Conservation (phyloP, 306 rosid genomes). For the Carpinus viminea region DNA sequence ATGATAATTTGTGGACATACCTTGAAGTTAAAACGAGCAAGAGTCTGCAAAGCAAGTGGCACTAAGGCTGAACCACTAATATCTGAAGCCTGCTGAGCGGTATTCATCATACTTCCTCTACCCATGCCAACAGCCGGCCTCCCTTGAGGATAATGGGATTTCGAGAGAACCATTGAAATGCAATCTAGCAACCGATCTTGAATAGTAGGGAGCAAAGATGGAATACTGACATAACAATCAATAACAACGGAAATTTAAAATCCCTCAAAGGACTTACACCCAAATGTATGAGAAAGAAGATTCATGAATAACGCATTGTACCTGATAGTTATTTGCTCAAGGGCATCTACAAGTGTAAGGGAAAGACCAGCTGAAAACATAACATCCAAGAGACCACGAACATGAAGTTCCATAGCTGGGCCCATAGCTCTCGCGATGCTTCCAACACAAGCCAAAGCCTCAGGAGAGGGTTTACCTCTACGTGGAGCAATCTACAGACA, state of each 20-base stretch:
- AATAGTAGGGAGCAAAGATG: slow-evolving; percentile 83
- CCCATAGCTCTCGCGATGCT: slow-evolving; percentile 98
- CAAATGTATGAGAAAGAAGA: slow-evolving; percentile 2
- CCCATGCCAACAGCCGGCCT: slow-evolving; percentile 53
- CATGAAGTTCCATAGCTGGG: slow-evolving; percentile 79
- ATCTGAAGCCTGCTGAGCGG: slow-evolving; percentile 74
- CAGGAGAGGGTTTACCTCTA: slow-evolving; percentile 89
- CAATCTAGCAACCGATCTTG: slow-evolving; percentile 91
- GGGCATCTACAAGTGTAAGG: slow-evolving; percentile 82
- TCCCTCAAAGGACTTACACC: slow-evolving; percentile 9
- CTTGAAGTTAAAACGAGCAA: slow-evolving; percentile 92
- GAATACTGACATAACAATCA: slow-evolving; percentile 61
- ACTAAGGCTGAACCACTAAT: slow-evolving; percentile 70
- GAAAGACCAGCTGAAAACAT: slow-evolving; percentile 95
- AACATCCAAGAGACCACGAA: slow-evolving; percentile 85
- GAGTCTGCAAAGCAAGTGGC: slow-evolving; percentile 96
- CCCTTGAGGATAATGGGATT: slow-evolving; percentile 71
- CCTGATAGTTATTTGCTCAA: slow-evolving; percentile 82
- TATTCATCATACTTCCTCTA: slow-evolving; percentile 56
- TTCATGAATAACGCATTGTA: slow-evolving; percentile 25
- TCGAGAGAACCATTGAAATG: slow-evolving; percentile 89
- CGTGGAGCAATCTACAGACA: slow-evolving; percentile 93
- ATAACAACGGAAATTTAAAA: slow-evolving; percentile 15
- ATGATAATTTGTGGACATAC: slow-evolving; percentile 40
- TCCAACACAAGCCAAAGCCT: slow-evolving; percentile 99